Evolutionary conservation across 345 rosid species (phyloP).

Genomic region (Limnanthes douglasii): DNA sequence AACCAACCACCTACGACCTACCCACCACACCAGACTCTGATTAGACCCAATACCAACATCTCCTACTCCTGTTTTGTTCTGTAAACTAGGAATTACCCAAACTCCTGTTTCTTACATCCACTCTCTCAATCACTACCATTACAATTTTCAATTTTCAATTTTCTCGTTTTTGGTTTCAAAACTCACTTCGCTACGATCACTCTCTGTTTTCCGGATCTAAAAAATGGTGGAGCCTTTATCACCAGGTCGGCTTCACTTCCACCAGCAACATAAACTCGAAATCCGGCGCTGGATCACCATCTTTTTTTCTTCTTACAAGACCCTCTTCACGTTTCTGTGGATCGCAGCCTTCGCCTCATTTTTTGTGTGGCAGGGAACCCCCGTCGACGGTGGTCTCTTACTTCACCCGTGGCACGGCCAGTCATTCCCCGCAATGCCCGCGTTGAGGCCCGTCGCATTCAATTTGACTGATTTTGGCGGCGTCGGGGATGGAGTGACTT

Average conservation of each 20-base stretch:
- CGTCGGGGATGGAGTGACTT: constrained; percentile 72
- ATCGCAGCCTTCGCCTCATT: constrained; percentile 64
- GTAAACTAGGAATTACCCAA: too few relatives aligned
- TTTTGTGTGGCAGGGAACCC: constrained; percentile 62
- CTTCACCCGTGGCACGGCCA: constrained; percentile 19
- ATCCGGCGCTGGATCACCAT: constrained; percentile 39
- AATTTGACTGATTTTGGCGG: constrained; percentile 90
- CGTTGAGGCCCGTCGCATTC: constrained; percentile 33
- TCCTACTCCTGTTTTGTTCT: too few relatives aligned
- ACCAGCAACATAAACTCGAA: constrained; percentile 21
- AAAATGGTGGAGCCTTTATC: constrained; percentile 42
- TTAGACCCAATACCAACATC: background rate
- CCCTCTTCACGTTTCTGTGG: constrained; percentile 66
- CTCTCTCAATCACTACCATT: constrained; percentile 10
- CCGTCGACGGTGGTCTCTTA: constrained; percentile 14
- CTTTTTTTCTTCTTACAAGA: constrained; percentile 52
- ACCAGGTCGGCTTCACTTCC: constrained; percentile 24
- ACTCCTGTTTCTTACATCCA: constrained; percentile 4
- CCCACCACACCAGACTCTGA: too few relatives aligned
- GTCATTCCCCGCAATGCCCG: constrained; percentile 7
- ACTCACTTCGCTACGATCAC: constrained; percentile 1
- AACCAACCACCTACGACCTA: too few relatives aligned
- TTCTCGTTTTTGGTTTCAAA: background rate
- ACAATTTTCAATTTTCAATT: background rate
- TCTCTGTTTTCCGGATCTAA: constrained; percentile 4